Base-by-base conservation (phyloP, 768 basidiomycete species). In the Lactifluus rugatus region DNA sequence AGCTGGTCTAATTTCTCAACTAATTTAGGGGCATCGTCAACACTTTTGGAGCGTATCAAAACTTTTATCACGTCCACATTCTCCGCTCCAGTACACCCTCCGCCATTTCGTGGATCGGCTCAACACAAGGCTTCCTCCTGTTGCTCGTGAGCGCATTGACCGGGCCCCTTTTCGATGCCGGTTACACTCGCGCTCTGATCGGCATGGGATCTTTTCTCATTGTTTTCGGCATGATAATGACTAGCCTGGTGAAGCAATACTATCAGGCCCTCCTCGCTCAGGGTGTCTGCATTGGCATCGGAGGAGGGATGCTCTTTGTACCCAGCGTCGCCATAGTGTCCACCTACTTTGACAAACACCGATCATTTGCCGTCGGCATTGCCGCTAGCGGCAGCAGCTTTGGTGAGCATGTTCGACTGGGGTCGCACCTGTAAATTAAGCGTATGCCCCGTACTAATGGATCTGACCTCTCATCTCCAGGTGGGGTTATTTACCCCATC, bases 341-440 rank as follows among this genome's bases (percentile, higher is more conserved):
- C 5, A 79, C 78, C 34, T 73, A 76, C 61, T 82, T 81, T 67
- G 65, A 66, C 31, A 67, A 66, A 48, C 68, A 70, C 14, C 70
- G 77, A 25, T 66, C 75, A 3, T 60, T 76, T 4, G 76, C 77
- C 6, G 75, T 78, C 63, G 76, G 78, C 9, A 64, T 81, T 44
- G 72, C 71, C 23, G 67, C 73, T 1, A 71, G 72, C 36, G 77
- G 78, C 36, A 68, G 66, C 31, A 61, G 61, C 47, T 25, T 71
- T 37, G 65, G 66, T 52, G 58, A 64, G 52, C 17, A 23, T 7
- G 13, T 41, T 14, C 26, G 6, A n/a, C 8, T 34, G n/a, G 41
- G 41, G n/a, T 41, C 8, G 41, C 41, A 14, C 17, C 7, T 6
- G 37, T 16, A n/a, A 39, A 14, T 5, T 17, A 41, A 9, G 10